phyloP scores from a whole-genome alignment of 2,329 filamentous ascomycete genomes.

The Albophoma yamanashiensis region DNA sequence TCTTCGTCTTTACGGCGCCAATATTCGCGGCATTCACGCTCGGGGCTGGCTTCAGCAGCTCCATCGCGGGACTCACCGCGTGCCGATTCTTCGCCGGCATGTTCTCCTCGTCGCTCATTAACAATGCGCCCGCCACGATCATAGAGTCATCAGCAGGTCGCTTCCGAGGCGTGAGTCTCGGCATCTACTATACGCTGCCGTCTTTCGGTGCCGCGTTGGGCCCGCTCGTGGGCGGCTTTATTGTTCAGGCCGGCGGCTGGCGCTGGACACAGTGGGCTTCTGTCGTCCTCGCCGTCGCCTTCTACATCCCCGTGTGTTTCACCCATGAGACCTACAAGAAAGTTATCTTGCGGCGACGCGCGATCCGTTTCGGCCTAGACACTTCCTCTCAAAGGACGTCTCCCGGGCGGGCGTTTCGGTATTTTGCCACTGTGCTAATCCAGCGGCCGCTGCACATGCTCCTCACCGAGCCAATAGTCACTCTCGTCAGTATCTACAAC shows the following conservation, averaged over 20 bases:
- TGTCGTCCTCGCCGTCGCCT: conserved; percentile 29
- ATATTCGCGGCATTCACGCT: conserved; percentile 65
- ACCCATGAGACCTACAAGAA: conserved; percentile 53
- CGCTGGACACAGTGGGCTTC: conserved; percentile 38
- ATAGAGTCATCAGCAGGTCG: conserved; percentile 47
- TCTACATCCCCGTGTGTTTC: conserved; percentile 48
- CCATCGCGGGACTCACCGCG: conserved; percentile 60
- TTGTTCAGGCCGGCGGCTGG: conserved; percentile 55
- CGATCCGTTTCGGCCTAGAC: conserved; percentile 22
- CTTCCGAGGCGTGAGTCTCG: conserved; percentile 46
- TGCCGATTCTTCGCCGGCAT: conserved; percentile 59
- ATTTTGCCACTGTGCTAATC: conserved; percentile 32
- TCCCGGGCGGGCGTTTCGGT: conserved; percentile 12
- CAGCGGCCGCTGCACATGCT: conserved; percentile 58
- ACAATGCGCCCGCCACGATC: conserved; percentile 51
- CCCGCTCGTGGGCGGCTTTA: conserved; percentile 57
- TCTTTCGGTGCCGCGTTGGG: conserved; percentile 55
- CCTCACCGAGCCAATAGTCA: conserved; percentile 60
- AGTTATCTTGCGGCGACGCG: conserved; percentile 38
- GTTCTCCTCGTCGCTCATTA: conserved; percentile 51
- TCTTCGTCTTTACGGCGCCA: conserved; percentile 40
- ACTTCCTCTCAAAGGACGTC: conserved; percentile 14
- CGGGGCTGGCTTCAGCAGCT: conserved; percentile 55
- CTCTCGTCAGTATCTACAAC: conserved; percentile 55
- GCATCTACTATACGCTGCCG: conserved; percentile 53